Evolutionary conservation across 257 asterid species (phyloP).

Genomic region (Ligustrum vulgare): DNA sequence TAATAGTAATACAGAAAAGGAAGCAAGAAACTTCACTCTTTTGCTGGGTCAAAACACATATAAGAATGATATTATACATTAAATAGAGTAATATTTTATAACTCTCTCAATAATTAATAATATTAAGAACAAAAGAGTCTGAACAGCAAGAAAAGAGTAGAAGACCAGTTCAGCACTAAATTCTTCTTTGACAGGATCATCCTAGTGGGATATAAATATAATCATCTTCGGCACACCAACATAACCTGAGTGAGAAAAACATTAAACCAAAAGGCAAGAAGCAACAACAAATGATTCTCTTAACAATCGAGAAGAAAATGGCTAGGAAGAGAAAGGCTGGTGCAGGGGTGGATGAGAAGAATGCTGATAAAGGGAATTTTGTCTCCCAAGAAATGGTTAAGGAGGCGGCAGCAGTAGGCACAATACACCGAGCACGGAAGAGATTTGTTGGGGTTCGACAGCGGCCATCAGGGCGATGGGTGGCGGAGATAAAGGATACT

Average conservation of each 20-base stretch:
- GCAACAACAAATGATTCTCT: not conserved
- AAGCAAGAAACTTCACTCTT: not conserved
- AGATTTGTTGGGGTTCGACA: slow-evolving; percentile 77
- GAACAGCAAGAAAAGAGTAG: slow-evolving; percentile 27
- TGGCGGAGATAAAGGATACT: slow-evolving; percentile 80
- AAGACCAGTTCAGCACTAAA: slow-evolving; percentile 37
- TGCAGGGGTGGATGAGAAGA: slow-evolving; percentile 31
- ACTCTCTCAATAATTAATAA: not conserved
- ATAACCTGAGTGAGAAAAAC: slow-evolving; percentile 2
- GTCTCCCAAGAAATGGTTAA: slow-evolving; percentile 52
- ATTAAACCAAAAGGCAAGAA: slow-evolving; percentile 6
- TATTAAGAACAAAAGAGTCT: slow-evolving; percentile 21
- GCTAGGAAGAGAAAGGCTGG: slow-evolving; percentile 61
- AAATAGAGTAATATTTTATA: not conserved
- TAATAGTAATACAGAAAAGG: not conserved
- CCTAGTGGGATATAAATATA: slow-evolving; percentile 25
- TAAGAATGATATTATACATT: not conserved
- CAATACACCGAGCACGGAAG: slow-evolving; percentile 49
- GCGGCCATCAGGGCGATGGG: slow-evolving; percentile 85
- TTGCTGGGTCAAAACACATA: not conserved
- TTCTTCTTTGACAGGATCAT: slow-evolving; percentile 12
- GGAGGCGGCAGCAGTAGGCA: slow-evolving; percentile 52
- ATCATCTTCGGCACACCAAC: slow-evolving; percentile 23
- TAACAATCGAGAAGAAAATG: slow-evolving; percentile 30
- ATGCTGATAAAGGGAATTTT: slow-evolving; percentile 20